Percentiles rank a stretch among this genome's conserved stretches.
Evolutionary conservation across 108 stramenopile species (phyloP).

Genomic region (Pelagomonas calceolata): DNA sequence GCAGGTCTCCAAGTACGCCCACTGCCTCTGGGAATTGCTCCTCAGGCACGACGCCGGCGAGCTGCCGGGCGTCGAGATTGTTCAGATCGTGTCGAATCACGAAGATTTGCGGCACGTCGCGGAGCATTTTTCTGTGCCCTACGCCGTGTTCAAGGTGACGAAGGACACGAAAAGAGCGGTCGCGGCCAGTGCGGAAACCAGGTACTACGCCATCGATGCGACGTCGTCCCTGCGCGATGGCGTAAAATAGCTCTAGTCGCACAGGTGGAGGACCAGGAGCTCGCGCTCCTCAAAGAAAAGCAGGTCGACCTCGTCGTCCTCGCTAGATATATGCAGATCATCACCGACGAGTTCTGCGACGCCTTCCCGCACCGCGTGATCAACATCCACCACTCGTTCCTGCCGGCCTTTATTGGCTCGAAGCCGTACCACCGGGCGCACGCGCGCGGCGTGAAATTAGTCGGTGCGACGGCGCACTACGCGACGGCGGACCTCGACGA

Average conservation of each 20-base stretch:
- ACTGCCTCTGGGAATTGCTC: not conserved
- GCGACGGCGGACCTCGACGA: conserved; percentile 63
- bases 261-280: conserved; percentile 17
- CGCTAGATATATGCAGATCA: conserved; percentile 76
- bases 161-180: too few relatives aligned
- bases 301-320: conserved; percentile 60
- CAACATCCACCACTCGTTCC: conserved; percentile 77
- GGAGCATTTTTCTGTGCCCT: not conserved
- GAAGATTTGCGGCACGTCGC: not conserved
- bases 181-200: too few relatives aligned
- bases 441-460: conserved; percentile 70
- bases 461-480: conserved; percentile 71
- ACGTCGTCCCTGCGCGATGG: too few relatives aligned
- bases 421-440: conserved; percentile 60
- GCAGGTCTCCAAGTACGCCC: not conserved
- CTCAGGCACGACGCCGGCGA: conserved; percentile 1
- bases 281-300: conserved; percentile 50
- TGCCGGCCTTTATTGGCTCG: conserved; percentile 65
- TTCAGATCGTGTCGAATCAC: not conserved
- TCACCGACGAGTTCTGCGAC: conserved; percentile 51
- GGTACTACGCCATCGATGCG: too few relatives aligned
- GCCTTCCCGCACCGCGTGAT: conserved; percentile 52
- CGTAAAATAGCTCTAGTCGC: too few relatives aligned
- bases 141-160: not conserved
- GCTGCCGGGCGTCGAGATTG: not conserved